Conservation (phyloP, 805 yeast species). For the Wickerhamomyces chaumierensis region DNA sequence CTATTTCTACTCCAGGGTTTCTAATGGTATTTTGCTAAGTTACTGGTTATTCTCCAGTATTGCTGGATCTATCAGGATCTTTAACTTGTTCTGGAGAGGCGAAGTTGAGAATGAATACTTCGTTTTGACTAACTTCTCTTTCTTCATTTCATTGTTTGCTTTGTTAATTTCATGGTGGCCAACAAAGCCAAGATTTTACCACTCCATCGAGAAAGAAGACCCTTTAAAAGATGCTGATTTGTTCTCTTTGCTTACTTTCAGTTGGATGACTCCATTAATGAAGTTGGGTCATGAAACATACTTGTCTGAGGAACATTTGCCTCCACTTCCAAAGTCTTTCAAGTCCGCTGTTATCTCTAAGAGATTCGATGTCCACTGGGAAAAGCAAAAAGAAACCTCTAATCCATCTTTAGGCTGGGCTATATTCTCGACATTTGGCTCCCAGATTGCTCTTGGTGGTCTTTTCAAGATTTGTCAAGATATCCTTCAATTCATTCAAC, state of each 20-base stretch:
- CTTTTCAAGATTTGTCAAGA: conserved; percentile 70
- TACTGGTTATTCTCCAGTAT: conserved; percentile 61
- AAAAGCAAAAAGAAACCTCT: conserved; percentile 34
- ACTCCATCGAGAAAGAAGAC: conserved; percentile 22
- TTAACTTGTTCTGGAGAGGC: conserved; percentile 26
- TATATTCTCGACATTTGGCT: conserved; percentile 59
- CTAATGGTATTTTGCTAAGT: conserved; percentile 57
- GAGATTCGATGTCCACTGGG: conserved; percentile 52
- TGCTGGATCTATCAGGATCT: conserved; percentile 33
- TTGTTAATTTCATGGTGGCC: conserved; percentile 28
- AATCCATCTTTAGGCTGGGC: conserved; percentile 48
- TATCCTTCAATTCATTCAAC: conserved; percentile 71
- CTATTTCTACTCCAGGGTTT: conserved; percentile 49
- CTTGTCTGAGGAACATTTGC: conserved; percentile 57
- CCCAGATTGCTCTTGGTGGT: conserved; percentile 57
- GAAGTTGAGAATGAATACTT: conserved; percentile 16
- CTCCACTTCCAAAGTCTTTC: conserved; percentile 63
- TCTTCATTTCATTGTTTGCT: conserved; percentile 21
- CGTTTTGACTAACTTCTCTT: conserved; percentile 22
- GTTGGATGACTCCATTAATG: conserved; percentile 91
- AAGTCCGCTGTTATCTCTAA: conserved; percentile 42
- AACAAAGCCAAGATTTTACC: conserved; percentile 26
- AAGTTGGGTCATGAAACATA: conserved; percentile 55
- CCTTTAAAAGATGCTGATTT: conserved; percentile 42
- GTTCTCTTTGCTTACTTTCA: conserved; percentile 67